Evolutionary conservation across 192 early-diverging fungal species (phyloP), one percentile per base, ranked within the genome.

Genomic region (Allomyces macrogynus): DNA sequence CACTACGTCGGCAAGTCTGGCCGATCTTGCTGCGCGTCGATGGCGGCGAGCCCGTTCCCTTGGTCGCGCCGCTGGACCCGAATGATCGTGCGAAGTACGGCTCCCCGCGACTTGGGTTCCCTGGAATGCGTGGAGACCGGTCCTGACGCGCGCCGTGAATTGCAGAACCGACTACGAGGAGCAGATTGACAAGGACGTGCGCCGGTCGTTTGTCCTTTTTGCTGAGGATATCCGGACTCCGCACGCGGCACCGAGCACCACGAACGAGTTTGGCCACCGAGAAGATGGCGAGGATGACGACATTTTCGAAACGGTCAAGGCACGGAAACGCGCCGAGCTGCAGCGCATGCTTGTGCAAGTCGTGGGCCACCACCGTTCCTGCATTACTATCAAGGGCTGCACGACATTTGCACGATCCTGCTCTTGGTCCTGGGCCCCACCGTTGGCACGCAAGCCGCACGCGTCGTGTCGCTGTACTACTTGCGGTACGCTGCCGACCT

Each of bases 301-400:
- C 4, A 8, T 40, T 7, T 40, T 40, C 32, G 32, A 40, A 40
- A 7, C 32, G 32, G 32, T 7, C 32, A 77, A 75, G 12, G 70
- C 66, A 49, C 71, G 72, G 65, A 76, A 77, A 40, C 82, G 80
- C 63, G 62, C 67, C 62, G 76, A 82, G 64, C 70, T 84, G 57
- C 64, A 73, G 26, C 64, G 49, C 1, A 73, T 82, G 24, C 78
- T 84, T 10, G 49, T 68, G 24, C 65, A 69, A 24, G 76, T 82
- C 18, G 64, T 84, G 60, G 77, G 81, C 65, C 68, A 70, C 43
- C 76, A 84, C 68, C 79, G 32, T 79, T 76, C 70, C 72, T 87
- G 25, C 74, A 81, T 63, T 88, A 87, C 73, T 88, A 86, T 67
- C 87, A 87, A 66, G 75, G 78, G 11, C 80, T 76, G 61, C 77